These are phyloP conservation scores for Polysphondylium violaceum DNA, from an alignment of 78 protist genomes.

Conservation along the genomic window DNA sequence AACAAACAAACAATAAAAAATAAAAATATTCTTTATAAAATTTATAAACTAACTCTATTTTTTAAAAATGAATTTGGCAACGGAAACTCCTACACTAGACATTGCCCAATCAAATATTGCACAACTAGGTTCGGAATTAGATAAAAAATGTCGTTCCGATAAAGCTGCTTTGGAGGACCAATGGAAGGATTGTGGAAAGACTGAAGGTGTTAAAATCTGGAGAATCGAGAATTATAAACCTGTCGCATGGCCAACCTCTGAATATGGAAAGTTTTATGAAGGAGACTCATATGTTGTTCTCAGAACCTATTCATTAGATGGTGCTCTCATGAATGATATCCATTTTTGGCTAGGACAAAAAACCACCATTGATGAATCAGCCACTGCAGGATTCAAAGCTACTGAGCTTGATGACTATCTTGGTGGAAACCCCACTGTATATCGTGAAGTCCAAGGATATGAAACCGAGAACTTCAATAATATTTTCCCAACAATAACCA, in stretches of 20 bases:
- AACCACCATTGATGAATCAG: slow-evolving; percentile 86
- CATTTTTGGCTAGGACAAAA: slow-evolving; percentile 89
- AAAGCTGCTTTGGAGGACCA: slow-evolving; percentile 25
- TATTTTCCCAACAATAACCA: slow-evolving; percentile 46
- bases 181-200: slow-evolving; percentile 17
- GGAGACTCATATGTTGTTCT: slow-evolving; percentile 94
- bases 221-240: slow-evolving; percentile 76
- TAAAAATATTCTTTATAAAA: no score
- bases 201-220: slow-evolving; percentile 53
- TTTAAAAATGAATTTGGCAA: no score
- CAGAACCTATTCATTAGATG: slow-evolving; percentile 1
- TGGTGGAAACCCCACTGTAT: slow-evolving; percentile 59
- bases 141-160: slow-evolving; percentile 37
- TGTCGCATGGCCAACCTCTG: slow-evolving; percentile 32
- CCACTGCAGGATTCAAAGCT: slow-evolving; percentile 90
- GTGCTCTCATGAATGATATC: slow-evolving; percentile 27
- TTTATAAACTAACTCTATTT: no score
- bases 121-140: slow-evolving; percentile 60
- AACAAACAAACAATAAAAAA: no score
- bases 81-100: no score
- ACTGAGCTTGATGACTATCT: slow-evolving; percentile 91
- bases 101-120: not conserved
- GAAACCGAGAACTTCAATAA: slow-evolving; percentile 60
- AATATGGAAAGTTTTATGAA: slow-evolving; percentile 79
- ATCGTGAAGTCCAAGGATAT: slow-evolving; percentile 53